These are phyloP conservation scores for Maudiozyma serrabonitensis DNA, from an alignment of 805 yeast genomes.

Conservation along the genomic window DNA sequence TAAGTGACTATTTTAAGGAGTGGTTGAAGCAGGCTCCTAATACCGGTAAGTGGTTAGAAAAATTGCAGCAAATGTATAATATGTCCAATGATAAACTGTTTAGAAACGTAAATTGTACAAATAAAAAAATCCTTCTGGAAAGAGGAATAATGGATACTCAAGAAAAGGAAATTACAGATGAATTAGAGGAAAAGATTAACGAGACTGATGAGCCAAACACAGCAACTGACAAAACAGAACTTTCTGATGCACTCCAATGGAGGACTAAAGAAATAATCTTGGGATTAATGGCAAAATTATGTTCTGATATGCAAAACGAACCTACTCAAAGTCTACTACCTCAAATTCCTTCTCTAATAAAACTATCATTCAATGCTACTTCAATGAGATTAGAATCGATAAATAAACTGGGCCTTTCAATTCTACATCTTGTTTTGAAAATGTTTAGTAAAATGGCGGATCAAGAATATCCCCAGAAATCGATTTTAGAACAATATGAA, in stretches of 20 bases:
- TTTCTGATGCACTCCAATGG: conserved; percentile 32
- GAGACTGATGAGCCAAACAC: conserved; percentile 7
- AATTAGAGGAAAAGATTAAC: conserved; percentile 39
- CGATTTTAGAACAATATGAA: conserved; percentile 82
- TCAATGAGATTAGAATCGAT: conserved; percentile 56
- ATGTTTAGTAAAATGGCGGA: conserved; percentile 55
- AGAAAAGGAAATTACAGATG: conserved; percentile 33
- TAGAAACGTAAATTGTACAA: conserved; percentile 33
- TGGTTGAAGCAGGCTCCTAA: conserved; percentile 51
- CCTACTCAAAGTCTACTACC: not conserved
- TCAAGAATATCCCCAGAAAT: conserved; percentile 59
- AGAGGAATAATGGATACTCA: conserved; percentile 25
- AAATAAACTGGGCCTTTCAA: conserved; percentile 53
- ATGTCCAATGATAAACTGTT: conserved; percentile 36
- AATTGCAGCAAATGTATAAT: conserved; percentile 41
- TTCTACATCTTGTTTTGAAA: conserved; percentile 54
- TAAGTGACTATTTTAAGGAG: conserved; percentile 39
- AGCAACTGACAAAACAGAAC: not conserved
- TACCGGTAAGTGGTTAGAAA: conserved; percentile 45
- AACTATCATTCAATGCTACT: conserved; percentile 71
- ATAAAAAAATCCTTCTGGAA: conserved; percentile 34
- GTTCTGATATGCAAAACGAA: conserved; percentile 5
- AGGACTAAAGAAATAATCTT: conserved; percentile 33
- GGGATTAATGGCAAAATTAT: conserved; percentile 23
- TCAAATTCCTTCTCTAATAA: conserved; percentile 59